Base-by-base conservation (phyloP, 495 filamentous ascomycete genomes). In the Annulohypoxylon bovei region DNA sequence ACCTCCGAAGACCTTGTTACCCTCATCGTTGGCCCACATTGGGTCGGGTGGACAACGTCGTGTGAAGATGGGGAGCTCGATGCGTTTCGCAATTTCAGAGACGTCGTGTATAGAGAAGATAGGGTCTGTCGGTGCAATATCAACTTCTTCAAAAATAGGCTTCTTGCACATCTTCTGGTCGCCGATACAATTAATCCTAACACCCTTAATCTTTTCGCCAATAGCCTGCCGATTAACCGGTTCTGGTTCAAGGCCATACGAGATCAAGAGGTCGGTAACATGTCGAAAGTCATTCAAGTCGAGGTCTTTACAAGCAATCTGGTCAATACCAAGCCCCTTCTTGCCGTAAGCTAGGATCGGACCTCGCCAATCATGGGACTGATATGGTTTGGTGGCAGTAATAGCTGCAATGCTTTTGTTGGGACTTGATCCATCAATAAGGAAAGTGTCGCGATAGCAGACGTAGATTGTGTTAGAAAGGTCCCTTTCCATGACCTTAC, bases 111-210 rank as follows among this genome's bases (percentile, higher is more conserved):
- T 7, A n/a, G n/a, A 25, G 61, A 69, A 68, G 22, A 73, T 62
- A 18, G 33, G 23, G 49, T 73, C 50, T 7, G 37, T 65, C 4
- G 33, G 3, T 20, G 72, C 33, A 30, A 79, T 28, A 12, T 78
- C 65, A 18, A 77, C 55, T 20, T 69, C 63, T 53, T 78, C 74
- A 28, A 78, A 80, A 12, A 65, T 53, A n/a, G 71, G 64, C 33
- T 49, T 65, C 18, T 63, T 63, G n/a, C 46, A 47, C 7, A 70
- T 53, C 40, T 63, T 66, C 44, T 67, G 60, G 55, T 80, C 78
- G 25, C 78, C 75, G 16, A 66, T 4, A 52, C 78, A 81, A 39
- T 76, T 79, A 65, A 80, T 77, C 49, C 66, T 74, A 4, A 80
- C 75, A 27, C 73, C 78, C 37, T 62, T 69, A 14, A 75, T 37